A percentile compares a stretch with the other conserved stretches of the same genome.
Conservation (phyloP, 495 filamentous ascomycete genomes). For the Penicillium daleae region DNA sequence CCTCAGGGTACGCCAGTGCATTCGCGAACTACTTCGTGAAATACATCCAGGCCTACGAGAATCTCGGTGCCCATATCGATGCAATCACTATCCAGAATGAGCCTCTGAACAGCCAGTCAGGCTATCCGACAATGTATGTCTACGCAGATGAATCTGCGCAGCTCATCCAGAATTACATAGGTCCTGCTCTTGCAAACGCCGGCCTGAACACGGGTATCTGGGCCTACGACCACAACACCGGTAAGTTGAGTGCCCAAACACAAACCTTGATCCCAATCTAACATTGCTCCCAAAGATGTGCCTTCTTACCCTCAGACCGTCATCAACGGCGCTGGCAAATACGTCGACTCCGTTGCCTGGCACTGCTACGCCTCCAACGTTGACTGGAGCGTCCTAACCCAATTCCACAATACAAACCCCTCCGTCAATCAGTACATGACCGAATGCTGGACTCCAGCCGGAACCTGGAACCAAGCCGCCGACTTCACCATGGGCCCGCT, state of each 20-base stretch:
- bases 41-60: constrained; percentile 56
- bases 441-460: constrained; percentile 58
- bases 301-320: constrained; percentile 52
- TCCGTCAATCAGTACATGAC: constrained; percentile 59
- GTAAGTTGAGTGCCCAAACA: constrained; percentile 23
- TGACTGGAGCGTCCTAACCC: constrained; percentile 54
- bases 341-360: constrained; percentile 55
- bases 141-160: constrained; percentile 51
- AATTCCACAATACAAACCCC: constrained; percentile 52
- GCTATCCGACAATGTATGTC: constrained; percentile 60
- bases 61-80: constrained; percentile 49
- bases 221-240: constrained; percentile 63
- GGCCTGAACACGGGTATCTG: constrained; percentile 50
- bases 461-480: constrained; percentile 53
- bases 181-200: constrained; percentile 48
- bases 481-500: constrained; percentile 60
- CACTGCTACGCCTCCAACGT: constrained; percentile 56
- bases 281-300: constrained; percentile 31
- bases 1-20: constrained; percentile 40
- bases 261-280: not conserved
- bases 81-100: constrained; percentile 63
- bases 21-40: constrained; percentile 60
- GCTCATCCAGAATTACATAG: constrained; percentile 53
- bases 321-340: constrained; percentile 43
- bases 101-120: constrained; percentile 55